These are phyloP conservation scores for Glycyrrhiza uralensis DNA, from an alignment of 306 rosid genomes.

Conservation along the genomic window DNA sequence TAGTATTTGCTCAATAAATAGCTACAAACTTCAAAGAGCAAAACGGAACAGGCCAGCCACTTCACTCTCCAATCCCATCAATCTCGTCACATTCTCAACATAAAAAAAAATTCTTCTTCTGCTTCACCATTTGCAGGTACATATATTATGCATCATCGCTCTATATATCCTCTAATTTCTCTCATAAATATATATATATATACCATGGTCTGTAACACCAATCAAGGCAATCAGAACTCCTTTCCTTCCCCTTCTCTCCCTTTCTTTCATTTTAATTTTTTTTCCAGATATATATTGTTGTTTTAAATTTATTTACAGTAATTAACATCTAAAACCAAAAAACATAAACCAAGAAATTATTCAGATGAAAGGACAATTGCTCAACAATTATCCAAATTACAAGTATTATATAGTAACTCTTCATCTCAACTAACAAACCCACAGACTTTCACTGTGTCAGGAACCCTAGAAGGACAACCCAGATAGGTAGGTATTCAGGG, in stretches of 20 bases:
- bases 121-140: constrained; percentile 56
- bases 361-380: constrained; percentile 3
- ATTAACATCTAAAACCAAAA: constrained; percentile 16
- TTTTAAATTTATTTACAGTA: constrained; percentile 47
- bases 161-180: not conserved
- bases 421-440: constrained; percentile 5
- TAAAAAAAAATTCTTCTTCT: constrained; percentile 25
- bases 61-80: constrained; percentile 48
- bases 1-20: constrained; percentile 39
- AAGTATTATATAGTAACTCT: constrained; percentile 31
- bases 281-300: constrained; percentile 18
- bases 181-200: not conserved
- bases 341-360: constrained; percentile 10
- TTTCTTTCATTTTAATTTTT: not conserved
- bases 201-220: constrained; percentile 29
- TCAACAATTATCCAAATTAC: constrained; percentile 32
- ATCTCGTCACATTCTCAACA: constrained; percentile 57
- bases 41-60: constrained; percentile 44
- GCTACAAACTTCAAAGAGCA: constrained; percentile 19
- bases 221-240: constrained; percentile 29
- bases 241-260: constrained; percentile 20
- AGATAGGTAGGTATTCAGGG: not conserved
- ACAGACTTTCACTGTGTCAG: constrained; percentile 25
- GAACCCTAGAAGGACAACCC: constrained; percentile 42
- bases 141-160: not conserved